Conservation (phyloP, 495 filamentous ascomycete species). For the Letharia columbiana region DNA sequence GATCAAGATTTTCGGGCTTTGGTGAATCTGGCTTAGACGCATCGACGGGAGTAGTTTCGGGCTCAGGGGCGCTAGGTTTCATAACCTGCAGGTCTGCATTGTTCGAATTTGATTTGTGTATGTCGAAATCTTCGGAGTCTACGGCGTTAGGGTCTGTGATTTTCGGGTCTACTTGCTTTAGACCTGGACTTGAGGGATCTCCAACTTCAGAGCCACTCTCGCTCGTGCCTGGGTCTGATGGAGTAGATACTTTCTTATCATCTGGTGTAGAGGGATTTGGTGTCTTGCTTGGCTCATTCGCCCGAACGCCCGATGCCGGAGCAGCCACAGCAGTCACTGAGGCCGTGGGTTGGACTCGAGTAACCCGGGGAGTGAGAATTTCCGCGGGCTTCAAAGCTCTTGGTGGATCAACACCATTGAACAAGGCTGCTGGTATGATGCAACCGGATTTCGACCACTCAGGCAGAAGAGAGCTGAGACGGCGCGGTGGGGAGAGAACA, state of each 20-base stretch:
- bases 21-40: not conserved
- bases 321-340: not conserved
- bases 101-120: not conserved
- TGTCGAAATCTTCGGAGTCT: not conserved
- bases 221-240: not conserved
- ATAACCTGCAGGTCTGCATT: not conserved
- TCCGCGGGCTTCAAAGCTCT: not conserved
- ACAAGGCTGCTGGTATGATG: not conserved
- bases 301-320: not conserved
- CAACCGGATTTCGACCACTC: constrained; percentile 4
- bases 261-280: not conserved
- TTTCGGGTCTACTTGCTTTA: not conserved
- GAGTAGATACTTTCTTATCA: not conserved
- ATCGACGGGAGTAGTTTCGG: not conserved
- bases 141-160: not conserved
- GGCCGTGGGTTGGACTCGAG: not conserved
- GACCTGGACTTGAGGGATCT: not conserved
- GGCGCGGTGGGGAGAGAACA: constrained; percentile 3
- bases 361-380: not conserved
- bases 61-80: not conserved
- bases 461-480: constrained; percentile 4
- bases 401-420: constrained; percentile 11
- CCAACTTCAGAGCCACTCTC: not conserved
- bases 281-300: not conserved
- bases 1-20: not conserved